Base-by-base conservation (phyloP, 2,329 filamentous ascomycete species). In the Teratosphaeria zuluensis region DNA sequence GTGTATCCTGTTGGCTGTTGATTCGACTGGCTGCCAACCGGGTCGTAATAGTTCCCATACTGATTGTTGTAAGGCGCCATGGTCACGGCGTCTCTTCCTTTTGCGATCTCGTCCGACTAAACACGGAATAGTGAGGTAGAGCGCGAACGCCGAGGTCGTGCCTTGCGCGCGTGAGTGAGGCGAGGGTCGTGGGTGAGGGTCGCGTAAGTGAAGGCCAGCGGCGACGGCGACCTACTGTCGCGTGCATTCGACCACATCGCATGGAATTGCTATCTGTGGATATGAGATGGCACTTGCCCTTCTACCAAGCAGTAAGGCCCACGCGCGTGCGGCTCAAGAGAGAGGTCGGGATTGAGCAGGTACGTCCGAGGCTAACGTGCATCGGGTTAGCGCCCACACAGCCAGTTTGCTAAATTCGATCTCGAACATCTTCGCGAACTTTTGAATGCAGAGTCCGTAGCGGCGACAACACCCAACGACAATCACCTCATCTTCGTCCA, bases 11-110 rank as follows among this genome's bases (percentile, higher is more conserved):
- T 59, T 7, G 62, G 62, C 42, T 66, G 65, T n/a, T 48, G 42
- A 24, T 62, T 67, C 12, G 66, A 58, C 58, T 69, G 68, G 53
- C 69, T 71, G 11, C 68, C 68, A 6, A 66, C 66, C 4, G 69
- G 65, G 53, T 70, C 68, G 61, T 72, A 71, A 63, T 67, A 70
- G 61, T 61, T 67, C 58, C 61, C 59, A 46, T 64, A 63, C 33
- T 64, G 55, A 19, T 52, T 42, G 57, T 67, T 68, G 64, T 69
- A 72, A 1, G 62, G 64, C 46, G 65, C 64, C 68, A 70, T 68
- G 12, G 24, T 60, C 42, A 21, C 19, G 9, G 42, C 19, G 24
- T 19, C 33, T 21, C 24, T 48, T 56, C 11, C 21, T 9, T 24
- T 8, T 55, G 21, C 53, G 33, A 33, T 52, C 24, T 48, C 21